phyloP scores from a whole-genome alignment of 2,329 filamentous ascomycete genomes.

The Pseudogymnoascus sp. region DNA sequence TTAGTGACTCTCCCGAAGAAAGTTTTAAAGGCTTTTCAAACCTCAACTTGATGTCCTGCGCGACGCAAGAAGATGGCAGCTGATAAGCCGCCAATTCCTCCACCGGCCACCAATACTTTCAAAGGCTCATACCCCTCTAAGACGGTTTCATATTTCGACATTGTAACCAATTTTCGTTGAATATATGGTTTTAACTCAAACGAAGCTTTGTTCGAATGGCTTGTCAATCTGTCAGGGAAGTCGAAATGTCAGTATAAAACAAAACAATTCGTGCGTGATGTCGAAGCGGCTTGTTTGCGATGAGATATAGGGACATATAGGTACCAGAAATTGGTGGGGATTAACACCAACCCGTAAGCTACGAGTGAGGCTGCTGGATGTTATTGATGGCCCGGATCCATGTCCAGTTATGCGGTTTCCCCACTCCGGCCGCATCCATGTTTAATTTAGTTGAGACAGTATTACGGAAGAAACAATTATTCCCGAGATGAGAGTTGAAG shows the following conservation, averaged over 20 bases:
- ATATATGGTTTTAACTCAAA: no score
- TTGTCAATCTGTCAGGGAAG: not conserved
- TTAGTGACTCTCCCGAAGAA: not conserved
- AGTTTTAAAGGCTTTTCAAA: not conserved
- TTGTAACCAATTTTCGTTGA: not conserved
- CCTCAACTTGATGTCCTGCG: conserved; percentile 42
- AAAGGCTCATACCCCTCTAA: not conserved
- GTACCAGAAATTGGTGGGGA: not conserved
- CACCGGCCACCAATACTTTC: not conserved
- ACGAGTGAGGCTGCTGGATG: not conserved
- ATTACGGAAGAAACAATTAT: not conserved
- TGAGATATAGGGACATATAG: not conserved
- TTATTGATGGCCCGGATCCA: not conserved
- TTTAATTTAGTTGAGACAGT: not conserved
- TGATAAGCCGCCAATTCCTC: conserved; percentile 46
- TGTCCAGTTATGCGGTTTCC: not conserved
- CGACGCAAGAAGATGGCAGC: conserved; percentile 45
- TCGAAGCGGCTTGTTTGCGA: not conserved
- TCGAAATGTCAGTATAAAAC: not conserved
- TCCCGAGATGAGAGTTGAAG: not conserved
- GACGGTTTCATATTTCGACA: not conserved
- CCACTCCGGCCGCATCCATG: not conserved
- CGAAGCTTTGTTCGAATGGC: not conserved
- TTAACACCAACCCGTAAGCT: not conserved
- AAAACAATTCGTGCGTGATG: not conserved